A percentile compares a stretch with the other conserved stretches of the same genome.
Conservation (phyloP, 2,329 filamentous ascomycete species). For the Trichoderma breve region DNA sequence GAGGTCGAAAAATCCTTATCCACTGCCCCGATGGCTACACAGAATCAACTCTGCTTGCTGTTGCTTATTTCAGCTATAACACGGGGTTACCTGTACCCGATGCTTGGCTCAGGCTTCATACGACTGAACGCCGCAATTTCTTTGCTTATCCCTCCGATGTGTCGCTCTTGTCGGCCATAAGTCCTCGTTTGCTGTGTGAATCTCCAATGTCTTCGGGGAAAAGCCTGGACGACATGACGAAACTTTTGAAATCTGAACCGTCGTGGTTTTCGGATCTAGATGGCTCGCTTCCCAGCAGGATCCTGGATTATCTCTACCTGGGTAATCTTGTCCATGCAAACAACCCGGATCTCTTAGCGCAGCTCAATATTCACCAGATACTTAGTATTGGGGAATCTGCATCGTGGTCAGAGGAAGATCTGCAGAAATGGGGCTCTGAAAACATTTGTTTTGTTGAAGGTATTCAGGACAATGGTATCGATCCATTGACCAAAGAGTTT, state of each 20-base stretch:
- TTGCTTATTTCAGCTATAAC: slow-evolving; percentile 92
- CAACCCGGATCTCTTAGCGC: slow-evolving; percentile 77
- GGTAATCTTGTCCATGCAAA: slow-evolving; percentile 93
- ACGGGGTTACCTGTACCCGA: slow-evolving; percentile 77
- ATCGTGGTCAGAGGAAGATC: slow-evolving; percentile 71
- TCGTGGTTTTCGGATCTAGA: slow-evolving; percentile 81
- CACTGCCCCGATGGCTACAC: slow-evolving; percentile 97
- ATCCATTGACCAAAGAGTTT: slow-evolving; percentile 84
- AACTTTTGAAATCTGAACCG: slow-evolving; percentile 60
- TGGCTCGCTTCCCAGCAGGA: slow-evolving; percentile 83
- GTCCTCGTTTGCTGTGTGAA: slow-evolving; percentile 69
- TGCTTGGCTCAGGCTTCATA: slow-evolving; percentile 85
- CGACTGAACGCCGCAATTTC: slow-evolving; percentile 80
- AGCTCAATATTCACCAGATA: slow-evolving; percentile 81
- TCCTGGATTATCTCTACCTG: slow-evolving; percentile 93
- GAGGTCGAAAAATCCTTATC: slow-evolving; percentile 70
- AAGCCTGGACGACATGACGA: slow-evolving; percentile 52
- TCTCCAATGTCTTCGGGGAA: slow-evolving; percentile 57
- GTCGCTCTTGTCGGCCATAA: slow-evolving; percentile 71
- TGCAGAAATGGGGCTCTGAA: slow-evolving; percentile 70
- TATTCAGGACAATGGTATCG: slow-evolving; percentile 96
- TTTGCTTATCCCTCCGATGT: slow-evolving; percentile 95
- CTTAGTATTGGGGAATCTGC: slow-evolving; percentile 89
- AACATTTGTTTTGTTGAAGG: slow-evolving; percentile 79
- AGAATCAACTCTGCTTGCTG: slow-evolving; percentile 81